These are phyloP conservation scores for Solanum etuberosum DNA, from an alignment of 257 asterid species.

Conservation along the genomic window DNA sequence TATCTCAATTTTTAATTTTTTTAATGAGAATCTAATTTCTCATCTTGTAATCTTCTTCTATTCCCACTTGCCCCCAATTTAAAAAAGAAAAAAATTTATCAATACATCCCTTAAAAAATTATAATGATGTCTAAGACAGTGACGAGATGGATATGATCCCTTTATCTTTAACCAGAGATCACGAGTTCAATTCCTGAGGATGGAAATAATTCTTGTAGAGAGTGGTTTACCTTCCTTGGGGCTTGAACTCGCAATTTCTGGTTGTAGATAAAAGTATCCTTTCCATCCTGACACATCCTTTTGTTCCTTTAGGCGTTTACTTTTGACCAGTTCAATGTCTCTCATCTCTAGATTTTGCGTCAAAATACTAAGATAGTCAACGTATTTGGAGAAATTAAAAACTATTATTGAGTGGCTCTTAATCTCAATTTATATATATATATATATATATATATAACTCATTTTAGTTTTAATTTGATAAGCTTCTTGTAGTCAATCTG, in stretches of 20 bases:
- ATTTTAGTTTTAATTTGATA: not conserved
- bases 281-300: not conserved
- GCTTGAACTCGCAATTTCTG: not conserved
- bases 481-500: not conserved
- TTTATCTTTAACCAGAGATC: not conserved
- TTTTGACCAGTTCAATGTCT: not conserved
- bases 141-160: not conserved
- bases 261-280: not conserved
- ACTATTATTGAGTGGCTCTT: not conserved
- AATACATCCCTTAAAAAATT: not conserved
- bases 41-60: no score
- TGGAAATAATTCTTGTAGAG: not conserved
- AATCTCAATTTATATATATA: not conserved
- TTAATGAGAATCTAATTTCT: no score
- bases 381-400: not conserved
- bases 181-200: not conserved
- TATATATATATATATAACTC: not conserved
- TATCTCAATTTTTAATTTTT: no score
- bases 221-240: not conserved
- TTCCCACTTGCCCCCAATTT: no score
- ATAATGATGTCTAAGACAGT: not conserved
- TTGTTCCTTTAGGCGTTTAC: not conserved
- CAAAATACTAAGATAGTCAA: not conserved
- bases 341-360: not conserved
- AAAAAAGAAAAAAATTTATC: no score